A percentile compares a stretch with the other conserved stretches of the same genome.
phyloP scores from a whole-genome alignment of 2,329 filamentous ascomycete species.

The Ilyonectria destructans region DNA sequence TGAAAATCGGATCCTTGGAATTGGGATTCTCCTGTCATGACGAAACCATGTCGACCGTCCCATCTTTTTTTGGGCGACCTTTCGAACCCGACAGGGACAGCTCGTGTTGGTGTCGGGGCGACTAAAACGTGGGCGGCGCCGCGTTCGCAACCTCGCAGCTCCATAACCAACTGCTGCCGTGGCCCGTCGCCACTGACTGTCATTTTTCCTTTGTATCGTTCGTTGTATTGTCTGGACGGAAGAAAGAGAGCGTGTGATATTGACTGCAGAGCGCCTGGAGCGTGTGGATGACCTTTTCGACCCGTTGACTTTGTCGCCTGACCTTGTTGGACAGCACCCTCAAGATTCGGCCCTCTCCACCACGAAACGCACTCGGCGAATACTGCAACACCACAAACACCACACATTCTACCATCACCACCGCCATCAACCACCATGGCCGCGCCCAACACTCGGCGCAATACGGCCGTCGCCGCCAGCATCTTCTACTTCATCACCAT shows the following conservation, averaged over 20 bases:
- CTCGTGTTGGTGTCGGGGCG: neutral
- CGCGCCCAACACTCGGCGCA: constrained; percentile 60
- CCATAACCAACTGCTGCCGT: neutral
- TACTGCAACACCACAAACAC: neutral
- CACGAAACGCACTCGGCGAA: neutral
- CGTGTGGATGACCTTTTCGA: constrained; percentile 15
- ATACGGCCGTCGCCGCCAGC: constrained; percentile 76
- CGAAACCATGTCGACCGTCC: constrained; percentile 15
- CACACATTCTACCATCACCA: neutral
- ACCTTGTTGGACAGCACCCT: neutral
- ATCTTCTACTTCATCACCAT: constrained; percentile 82
- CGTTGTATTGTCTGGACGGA: neutral
- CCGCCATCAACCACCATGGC: constrained; percentile 37
- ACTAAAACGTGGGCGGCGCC: neutral
- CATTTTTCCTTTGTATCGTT: constrained; percentile 5
- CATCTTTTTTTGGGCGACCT: neutral
- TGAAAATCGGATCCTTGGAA: constrained; percentile 24
- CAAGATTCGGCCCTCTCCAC: neutral
- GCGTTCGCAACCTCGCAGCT: neutral
- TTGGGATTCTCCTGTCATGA: constrained; percentile 31
- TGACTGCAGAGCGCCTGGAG: neutral
- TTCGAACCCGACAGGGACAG: neutral
- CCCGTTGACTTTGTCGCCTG: neutral
- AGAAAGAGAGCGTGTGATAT: neutral
- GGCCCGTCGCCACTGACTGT: constrained; percentile 1